Conservation (phyloP, 176 grass and related monocot genomes). For the Bromus sterilis region DNA sequence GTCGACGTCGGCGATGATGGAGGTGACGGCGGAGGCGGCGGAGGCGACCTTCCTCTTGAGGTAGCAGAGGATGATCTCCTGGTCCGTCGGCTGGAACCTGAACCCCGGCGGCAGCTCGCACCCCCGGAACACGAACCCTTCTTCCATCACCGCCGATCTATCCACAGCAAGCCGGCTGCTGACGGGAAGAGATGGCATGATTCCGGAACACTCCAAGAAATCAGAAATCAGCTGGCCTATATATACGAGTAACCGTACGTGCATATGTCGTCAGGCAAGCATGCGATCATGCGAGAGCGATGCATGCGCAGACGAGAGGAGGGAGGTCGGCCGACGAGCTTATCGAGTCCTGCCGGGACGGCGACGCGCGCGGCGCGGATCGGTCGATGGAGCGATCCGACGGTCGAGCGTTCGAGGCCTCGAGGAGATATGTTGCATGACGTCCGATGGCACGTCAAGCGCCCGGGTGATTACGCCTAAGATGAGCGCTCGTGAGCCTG, state of each 20-base stretch:
- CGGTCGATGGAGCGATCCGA: neutral
- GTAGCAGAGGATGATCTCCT: slow-evolving; percentile 62
- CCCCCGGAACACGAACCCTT: slow-evolving; percentile 14
- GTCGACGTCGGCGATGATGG: slow-evolving; percentile 47
- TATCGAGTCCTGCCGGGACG: neutral
- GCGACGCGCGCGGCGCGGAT: neutral
- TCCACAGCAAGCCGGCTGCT: neutral
- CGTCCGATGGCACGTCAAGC: neutral
- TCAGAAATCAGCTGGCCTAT: neutral
- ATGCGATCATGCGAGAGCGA: neutral
- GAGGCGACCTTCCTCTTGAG: slow-evolving; percentile 28
- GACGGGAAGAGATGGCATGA: neutral
- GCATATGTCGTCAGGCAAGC: neutral
- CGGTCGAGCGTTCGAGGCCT: no score
- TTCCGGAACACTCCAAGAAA: neutral
- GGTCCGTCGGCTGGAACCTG: slow-evolving; percentile 92
- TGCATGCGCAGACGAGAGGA: no score
- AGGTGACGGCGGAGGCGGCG: slow-evolving; percentile 8
- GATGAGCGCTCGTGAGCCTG: neutral
- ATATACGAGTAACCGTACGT: neutral
- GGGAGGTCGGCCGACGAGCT: no score
- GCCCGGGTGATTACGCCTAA: neutral
- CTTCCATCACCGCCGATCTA: neutral
- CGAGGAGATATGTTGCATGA: neutral
- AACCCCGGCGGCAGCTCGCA: slow-evolving; percentile 80